Base-by-base conservation (phyloP, 106 monocot genomes). In the Cymbidium sinense region DNA sequence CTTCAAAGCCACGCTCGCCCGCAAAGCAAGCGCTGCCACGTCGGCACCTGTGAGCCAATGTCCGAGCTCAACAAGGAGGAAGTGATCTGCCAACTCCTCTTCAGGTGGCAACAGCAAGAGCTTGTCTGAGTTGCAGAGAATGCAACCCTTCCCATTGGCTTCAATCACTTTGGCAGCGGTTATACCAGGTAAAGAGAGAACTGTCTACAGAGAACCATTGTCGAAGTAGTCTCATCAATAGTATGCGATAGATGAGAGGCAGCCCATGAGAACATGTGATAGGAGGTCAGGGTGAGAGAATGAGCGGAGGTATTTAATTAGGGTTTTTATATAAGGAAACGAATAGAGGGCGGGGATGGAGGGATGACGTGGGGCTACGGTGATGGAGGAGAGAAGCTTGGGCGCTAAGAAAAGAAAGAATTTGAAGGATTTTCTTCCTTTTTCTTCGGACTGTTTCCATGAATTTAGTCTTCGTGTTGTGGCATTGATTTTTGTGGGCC, bases 1-100 rank as follows among this genome's bases (percentile, higher is more conserved):
- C 35, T n/a, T 61, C 77, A 79, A 4, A 19, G 79, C 79, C 0
- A 70, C 44, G 70, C 70, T 79, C 1, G 70, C 70, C 79, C 70
- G 43, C 9, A 51, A 34, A n/a, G 79, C 79, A 31, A 79, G 23
- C 2, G 71, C 79, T 9, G 71, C 79, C 70, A 71, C 33, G 34
- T 79, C 79, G 6, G 70, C 34, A 5, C 70, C 50, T 17, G 79
- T 70, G 15, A 79, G 34, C 19, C n/a, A 33, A 30, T 0, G 23
- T 9, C 71, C 39, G 52, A 79, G 70, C 71, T 51, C 70, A 3
- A 5, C 1, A 5, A 31, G 25, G 20, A n/a, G 70, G 70, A 7
- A 79, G 79, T 11, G 52, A 79, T 79, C 52, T 72, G 71, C 34
- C 19, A 79, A 51, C 27, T 8, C 36, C 9, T 72, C 71, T 9